phyloP scores from a whole-genome alignment of 257 asterid species.

The Solanum chilense region DNA sequence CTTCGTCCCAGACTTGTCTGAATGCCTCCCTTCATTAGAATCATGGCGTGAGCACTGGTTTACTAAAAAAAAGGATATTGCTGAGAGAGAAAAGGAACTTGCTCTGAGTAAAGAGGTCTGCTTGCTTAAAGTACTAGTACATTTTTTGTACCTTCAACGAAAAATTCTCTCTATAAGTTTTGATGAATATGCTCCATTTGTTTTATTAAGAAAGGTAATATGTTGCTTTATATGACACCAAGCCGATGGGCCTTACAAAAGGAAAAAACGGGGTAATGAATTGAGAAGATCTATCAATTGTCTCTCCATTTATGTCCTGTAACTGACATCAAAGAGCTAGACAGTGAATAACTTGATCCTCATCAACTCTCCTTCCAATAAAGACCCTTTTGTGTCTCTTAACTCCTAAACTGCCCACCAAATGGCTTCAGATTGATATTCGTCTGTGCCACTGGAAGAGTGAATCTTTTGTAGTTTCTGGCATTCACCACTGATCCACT shows the following conservation, averaged over 20 bases:
- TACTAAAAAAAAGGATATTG: conserved; percentile 49
- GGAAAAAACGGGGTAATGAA: background rate
- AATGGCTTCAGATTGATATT: background rate
- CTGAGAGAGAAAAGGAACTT: conserved; percentile 54
- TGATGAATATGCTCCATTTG: background rate
- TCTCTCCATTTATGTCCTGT: background rate
- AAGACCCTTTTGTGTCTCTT: background rate
- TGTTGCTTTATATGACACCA: background rate
- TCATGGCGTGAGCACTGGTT: conserved; percentile 83
- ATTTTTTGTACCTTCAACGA: background rate
- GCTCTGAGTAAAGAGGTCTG: conserved; percentile 56
- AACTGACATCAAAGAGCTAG: background rate
- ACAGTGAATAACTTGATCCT: background rate
- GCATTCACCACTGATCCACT: background rate
- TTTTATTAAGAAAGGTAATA: background rate
- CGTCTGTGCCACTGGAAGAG: background rate
- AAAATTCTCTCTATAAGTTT: conserved; percentile 2
- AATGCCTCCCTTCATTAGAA: conserved; percentile 79
- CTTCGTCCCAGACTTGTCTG: conserved; percentile 82
- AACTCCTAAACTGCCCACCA: background rate
- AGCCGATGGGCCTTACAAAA: background rate
- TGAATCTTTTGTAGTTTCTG: background rate
- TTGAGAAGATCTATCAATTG: background rate
- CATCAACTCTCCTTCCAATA: background rate
- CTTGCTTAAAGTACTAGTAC: background rate